Base-by-base conservation (phyloP, 2,329 filamentous ascomycete genomes). In the Cladosporium velox region DNA sequence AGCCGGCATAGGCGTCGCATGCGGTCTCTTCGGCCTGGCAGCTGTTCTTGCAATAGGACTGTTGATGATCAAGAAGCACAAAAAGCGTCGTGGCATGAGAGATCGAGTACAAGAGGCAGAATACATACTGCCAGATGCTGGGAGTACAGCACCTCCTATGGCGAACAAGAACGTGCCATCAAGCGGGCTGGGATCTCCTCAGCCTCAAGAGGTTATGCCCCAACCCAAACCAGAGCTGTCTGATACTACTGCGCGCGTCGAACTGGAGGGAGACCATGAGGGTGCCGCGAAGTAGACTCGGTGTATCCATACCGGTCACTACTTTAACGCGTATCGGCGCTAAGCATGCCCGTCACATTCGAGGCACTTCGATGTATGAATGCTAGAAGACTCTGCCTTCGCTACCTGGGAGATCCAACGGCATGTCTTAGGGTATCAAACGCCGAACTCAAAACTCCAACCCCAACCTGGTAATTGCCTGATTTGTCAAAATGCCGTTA, bases 1-100 rank as follows among this genome's bases (percentile, higher is more conserved):
- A 58, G 62, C 62, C 2, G 66, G 66, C 21, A 67, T 67, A 21
- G 66, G 66, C 47, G 66, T 59, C 10, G 66, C 62, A 34, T 67
- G 66, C 38, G 66, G 65, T 8, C 44, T 62, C 18, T 34, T 62
- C 21, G 59, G 59, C 1, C 30, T 62, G 11, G 59, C 47, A 34
- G 59, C 32, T 11, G 34, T 62, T n/a, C 44, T 62, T 18, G 59
- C 24, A n/a, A 21, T 62, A 21, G 59, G 30, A 26, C 30, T 62
- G 26, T 4, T 62, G 1, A 18, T 62, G 47, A 32, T 62, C 28
- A 52, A 47, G 44, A 62, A 26, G n/a, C 28, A 52, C n/a, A 62
- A 62, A 26, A 52, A 52, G 44, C 44, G 30, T 8, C 41, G 30
- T 12, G 59, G n/a, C 3, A 28, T 12, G 3, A 26, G 8, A 3